Evolutionary conservation across 1,139 yeast species (phyloP), one percentile per base, ranked within the genome.

Genomic region (Schwanniomyces etchellsii): DNA sequence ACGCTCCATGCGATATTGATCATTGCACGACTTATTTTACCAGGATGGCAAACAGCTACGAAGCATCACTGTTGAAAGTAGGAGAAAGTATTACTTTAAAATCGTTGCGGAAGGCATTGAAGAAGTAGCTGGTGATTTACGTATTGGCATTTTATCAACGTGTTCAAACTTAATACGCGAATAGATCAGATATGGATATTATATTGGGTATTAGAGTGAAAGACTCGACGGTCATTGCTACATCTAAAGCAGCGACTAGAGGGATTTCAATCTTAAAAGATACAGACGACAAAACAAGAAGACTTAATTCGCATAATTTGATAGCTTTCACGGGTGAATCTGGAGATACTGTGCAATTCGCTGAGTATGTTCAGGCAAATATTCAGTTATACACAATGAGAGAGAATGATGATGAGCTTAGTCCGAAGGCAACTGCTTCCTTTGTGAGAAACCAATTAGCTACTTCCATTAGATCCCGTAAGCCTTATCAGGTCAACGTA

Each of bases 271-370:
- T 91, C 28, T 66, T 91, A 47, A 89, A 89, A 52, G 81, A 77
- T 30, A 73, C 74, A 29, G 98, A 91, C 57, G 95, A 86, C 59
- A 91, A 91, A 62, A 89, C 97, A 9, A 64, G 93, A 41, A 62
- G 58, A 28, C 69, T 91, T 44, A 85, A 85, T 46, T 72, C 77
- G 29, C 93, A 83, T 52, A 75, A 85, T 37, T 67, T 89, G 45
- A 71, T 91, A 64, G 96, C 96, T 30, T 89, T 65, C 61, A 81
- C 95, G 4, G 99, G 99, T 34, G 98, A 91, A 55, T 74, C 96
- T 4, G 98, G 98, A 36, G 99, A 91, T 54, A 85, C 97, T 3
- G 89, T 84, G n/a, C 95, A 91, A 55, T 89, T 91, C 60, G 94
- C 96, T 26, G 97, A 91, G 52, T 85, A 80, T 52, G 75, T 88